A percentile compares a stretch with the other conserved stretches of the same genome.
Evolutionary conservation across 306 rosid genomes (phyloP).

Genomic region (Psophocarpus tetragonolobus): DNA sequence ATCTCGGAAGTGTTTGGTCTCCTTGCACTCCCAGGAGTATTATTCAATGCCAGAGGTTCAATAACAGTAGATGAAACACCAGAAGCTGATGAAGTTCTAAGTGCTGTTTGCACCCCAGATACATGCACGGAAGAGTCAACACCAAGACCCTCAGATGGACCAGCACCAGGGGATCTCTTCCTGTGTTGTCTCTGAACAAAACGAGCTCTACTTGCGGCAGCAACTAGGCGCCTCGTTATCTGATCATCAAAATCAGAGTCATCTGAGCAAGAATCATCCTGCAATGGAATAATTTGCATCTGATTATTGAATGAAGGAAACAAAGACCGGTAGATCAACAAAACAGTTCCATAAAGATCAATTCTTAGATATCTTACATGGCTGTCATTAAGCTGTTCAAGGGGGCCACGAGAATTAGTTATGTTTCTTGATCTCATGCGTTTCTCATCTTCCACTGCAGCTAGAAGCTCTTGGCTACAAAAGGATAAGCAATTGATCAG

Average conservation of each 20-base stretch:
- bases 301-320: constrained; percentile 20
- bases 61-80: constrained; percentile 35
- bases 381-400: constrained; percentile 42
- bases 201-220: constrained; percentile 63
- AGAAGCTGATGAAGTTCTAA: constrained; percentile 43
- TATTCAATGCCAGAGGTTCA: constrained; percentile 39
- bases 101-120: constrained; percentile 37
- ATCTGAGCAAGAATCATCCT: constrained; percentile 71
- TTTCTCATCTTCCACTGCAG: constrained; percentile 66
- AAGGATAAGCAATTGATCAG: constrained; percentile 18
- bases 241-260: constrained; percentile 73
- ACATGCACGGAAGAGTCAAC: constrained; percentile 41
- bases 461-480: constrained; percentile 86
- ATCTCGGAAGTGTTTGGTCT: constrained; percentile 57
- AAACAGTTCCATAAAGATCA: constrained; percentile 3
- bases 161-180: constrained; percentile 58
- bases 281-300: constrained; percentile 32
- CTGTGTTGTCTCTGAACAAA: constrained; percentile 57
- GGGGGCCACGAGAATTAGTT: constrained; percentile 35
- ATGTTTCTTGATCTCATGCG: constrained; percentile 47
- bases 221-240: constrained; percentile 74
- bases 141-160: constrained; percentile 54
- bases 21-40: constrained; percentile 35
- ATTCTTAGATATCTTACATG: constrained; percentile 35
- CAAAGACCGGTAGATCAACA: constrained; percentile 4